These are phyloP conservation scores for Verticillium tricorpus DNA, from an alignment of 2,329 filamentous ascomycete genomes.

Conservation along the genomic window DNA sequence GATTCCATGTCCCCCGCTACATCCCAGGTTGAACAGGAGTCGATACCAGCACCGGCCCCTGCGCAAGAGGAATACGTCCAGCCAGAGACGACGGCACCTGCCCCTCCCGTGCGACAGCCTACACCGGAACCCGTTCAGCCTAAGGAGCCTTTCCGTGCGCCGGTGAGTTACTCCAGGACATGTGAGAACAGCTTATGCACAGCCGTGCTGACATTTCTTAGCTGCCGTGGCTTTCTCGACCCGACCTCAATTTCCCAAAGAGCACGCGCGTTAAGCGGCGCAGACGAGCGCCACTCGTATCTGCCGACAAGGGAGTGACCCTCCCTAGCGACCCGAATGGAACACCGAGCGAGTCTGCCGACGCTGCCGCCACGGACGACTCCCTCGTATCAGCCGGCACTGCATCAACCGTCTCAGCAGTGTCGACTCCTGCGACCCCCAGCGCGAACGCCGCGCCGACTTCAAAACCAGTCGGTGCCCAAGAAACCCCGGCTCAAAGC, in stretches of 20 bases:
- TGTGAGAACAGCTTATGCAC: no score
- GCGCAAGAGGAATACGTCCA: not conserved
- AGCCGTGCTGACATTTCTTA: slow-evolving; percentile 17
- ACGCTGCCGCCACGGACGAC: slow-evolving; percentile 12
- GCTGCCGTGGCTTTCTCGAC: slow-evolving; percentile 55
- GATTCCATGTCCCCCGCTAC: not conserved
- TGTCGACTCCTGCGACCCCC: not conserved
- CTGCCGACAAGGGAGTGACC: slow-evolving; percentile 34
- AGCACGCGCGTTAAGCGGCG: not conserved
- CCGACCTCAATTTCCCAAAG: slow-evolving; percentile 46
- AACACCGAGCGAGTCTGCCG: slow-evolving; percentile 15
- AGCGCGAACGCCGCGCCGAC: not conserved
- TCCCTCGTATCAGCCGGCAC: slow-evolving; percentile 1
- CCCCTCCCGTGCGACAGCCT: not conserved
- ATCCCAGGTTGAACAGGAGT: not conserved
- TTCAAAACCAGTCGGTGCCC: not conserved
- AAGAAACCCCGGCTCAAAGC: slow-evolving; percentile 16
- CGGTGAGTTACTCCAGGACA: slow-evolving; percentile 37
- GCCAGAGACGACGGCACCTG: not conserved
- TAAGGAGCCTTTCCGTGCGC: slow-evolving; percentile 37
- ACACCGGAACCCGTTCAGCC: slow-evolving; percentile 7
- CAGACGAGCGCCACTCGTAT: slow-evolving; percentile 35
- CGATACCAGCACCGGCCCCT: not conserved
- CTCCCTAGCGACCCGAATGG: slow-evolving; percentile 36
- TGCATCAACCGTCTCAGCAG: slow-evolving; percentile 18